Conservation (phyloP, 108 stramenopile species). For the Cyclotella sp. region DNA sequence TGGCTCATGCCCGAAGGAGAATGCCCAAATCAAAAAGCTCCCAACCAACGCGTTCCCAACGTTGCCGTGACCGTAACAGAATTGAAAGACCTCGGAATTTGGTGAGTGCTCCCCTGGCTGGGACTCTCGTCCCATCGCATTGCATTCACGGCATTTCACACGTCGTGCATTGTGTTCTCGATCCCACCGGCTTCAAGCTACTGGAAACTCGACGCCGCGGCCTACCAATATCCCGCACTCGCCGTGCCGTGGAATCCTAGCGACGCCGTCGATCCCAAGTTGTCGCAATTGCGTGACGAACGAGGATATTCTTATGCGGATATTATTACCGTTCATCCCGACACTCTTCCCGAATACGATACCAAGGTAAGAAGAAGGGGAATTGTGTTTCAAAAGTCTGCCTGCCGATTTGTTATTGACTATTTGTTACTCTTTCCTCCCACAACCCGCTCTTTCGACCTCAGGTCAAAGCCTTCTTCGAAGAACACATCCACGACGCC, state of each 20-base stretch:
- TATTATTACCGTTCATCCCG: slow-evolving; percentile 92
- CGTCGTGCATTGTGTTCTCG: not conserved
- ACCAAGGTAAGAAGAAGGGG: slow-evolving; percentile 64
- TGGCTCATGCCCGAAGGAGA: slow-evolving; percentile 81
- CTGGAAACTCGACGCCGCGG: slow-evolving; percentile 87
- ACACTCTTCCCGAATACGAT: slow-evolving; percentile 90
- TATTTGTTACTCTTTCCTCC: not conserved
- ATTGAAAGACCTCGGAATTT: slow-evolving; percentile 68
- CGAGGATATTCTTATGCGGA: slow-evolving; percentile 90
- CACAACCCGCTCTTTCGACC: not conserved
- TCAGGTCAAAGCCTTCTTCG: slow-evolving; percentile 85
- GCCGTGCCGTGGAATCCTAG: slow-evolving; percentile 89
- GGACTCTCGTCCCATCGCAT: too few species aligned
- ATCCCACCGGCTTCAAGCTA: slow-evolving; percentile 55
- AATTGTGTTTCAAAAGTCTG: too few species aligned
- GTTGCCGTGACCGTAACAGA: slow-evolving; percentile 65
- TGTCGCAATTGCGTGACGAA: slow-evolving; percentile 62
- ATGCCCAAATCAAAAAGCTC: slow-evolving; percentile 68
- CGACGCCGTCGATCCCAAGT: slow-evolving; percentile 79
- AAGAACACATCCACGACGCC: slow-evolving; percentile 97
- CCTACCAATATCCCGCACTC: slow-evolving; percentile 74
- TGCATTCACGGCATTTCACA: not conserved
- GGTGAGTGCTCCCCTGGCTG: slow-evolving; percentile 19
- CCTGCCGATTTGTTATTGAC: not conserved
- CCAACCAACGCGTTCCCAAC: slow-evolving; percentile 73